Evolutionary conservation across 768 basidiomycete genomes (phyloP).

Genomic region (Termitomyces sp.): DNA sequence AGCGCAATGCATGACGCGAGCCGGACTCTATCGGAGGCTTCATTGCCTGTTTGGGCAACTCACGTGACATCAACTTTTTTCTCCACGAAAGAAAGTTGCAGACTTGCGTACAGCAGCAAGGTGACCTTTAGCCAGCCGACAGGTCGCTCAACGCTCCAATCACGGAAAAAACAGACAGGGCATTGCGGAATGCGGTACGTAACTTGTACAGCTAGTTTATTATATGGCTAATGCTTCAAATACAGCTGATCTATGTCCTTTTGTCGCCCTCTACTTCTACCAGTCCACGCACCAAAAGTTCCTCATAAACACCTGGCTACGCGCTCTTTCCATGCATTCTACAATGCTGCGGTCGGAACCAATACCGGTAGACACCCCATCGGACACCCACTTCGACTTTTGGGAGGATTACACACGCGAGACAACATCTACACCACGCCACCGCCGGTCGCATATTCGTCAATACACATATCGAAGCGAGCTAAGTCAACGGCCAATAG

Average conservation of each 20-base stretch:
- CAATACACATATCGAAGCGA: slow-evolving; percentile 8
- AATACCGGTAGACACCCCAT: not conserved
- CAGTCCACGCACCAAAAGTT: slow-evolving; percentile 38
- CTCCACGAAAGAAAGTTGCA: not conserved
- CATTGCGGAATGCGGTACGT: slow-evolving; percentile 58
- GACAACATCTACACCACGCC: slow-evolving; percentile 9
- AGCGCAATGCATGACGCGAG: not conserved
- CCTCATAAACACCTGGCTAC: slow-evolving; percentile 11
- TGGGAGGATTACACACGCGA: not conserved
- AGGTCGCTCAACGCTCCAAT: slow-evolving; percentile 11
- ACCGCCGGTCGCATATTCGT: not conserved
- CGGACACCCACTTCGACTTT: not conserved
- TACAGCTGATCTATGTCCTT: slow-evolving; percentile 73
- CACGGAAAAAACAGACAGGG: slow-evolving; percentile 10
- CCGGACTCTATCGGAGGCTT: not conserved
- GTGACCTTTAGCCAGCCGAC: slow-evolving; percentile 8
- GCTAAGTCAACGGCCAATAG: slow-evolving; percentile 8
- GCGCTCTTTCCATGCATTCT: slow-evolving; percentile 20
- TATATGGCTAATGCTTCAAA: slow-evolving; percentile 9
- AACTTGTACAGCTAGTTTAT: not conserved
- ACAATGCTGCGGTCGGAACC: slow-evolving; percentile 9
- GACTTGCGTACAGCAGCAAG: not conserved
- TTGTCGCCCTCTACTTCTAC: slow-evolving; percentile 58
- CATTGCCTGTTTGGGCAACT: not conserved
- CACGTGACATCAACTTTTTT: slow-evolving; percentile 17